A percentile compares a stretch with the other conserved stretches of the same genome.
Conservation (phyloP, 2,329 filamentous ascomycete species). For the Trichoderma simmonsii region DNA sequence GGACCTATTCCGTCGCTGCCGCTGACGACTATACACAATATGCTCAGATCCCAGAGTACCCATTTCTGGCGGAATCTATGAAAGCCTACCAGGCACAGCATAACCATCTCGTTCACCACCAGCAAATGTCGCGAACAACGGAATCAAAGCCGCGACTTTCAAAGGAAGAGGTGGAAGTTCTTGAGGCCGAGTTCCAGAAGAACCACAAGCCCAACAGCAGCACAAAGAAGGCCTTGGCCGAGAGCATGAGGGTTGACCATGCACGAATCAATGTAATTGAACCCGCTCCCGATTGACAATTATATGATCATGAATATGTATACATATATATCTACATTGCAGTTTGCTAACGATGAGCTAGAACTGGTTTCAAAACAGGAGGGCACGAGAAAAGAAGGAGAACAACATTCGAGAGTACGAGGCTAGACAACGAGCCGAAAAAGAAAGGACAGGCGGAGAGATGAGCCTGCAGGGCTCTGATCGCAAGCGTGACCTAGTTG, state of each 20-base stretch:
- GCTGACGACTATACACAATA: slow-evolving; percentile 33
- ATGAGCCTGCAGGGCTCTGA: slow-evolving; percentile 29
- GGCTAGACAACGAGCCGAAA: slow-evolving; percentile 37
- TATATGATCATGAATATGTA: neutral
- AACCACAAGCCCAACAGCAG: slow-evolving; percentile 64
- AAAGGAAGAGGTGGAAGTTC: slow-evolving; percentile 56
- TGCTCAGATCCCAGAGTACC: slow-evolving; percentile 34
- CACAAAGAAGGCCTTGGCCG: slow-evolving; percentile 58
- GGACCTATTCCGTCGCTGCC: slow-evolving; percentile 31
- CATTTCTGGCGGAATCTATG: slow-evolving; percentile 39
- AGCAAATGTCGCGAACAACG: slow-evolving; percentile 40
- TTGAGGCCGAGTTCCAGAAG: slow-evolving; percentile 60
- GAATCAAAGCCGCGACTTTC: slow-evolving; percentile 53
- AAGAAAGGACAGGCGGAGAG: slow-evolving; percentile 30
- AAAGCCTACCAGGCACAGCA: slow-evolving; percentile 38
- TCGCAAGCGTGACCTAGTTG: slow-evolving; percentile 37
- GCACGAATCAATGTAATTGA: slow-evolving; percentile 59
- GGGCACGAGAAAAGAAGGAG: slow-evolving; percentile 64
- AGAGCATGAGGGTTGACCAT: slow-evolving; percentile 60
- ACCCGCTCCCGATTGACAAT: neutral
- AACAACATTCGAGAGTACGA: slow-evolving; percentile 48
- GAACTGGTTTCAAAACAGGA: slow-evolving; percentile 69
- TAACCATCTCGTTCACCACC: slow-evolving; percentile 36
- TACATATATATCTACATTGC: neutral
- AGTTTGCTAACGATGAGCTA: slow-evolving; percentile 37